Evolutionary conservation across 164 flowering plant species (phyloP).

Genomic region (Cinnamomum micranthum): DNA sequence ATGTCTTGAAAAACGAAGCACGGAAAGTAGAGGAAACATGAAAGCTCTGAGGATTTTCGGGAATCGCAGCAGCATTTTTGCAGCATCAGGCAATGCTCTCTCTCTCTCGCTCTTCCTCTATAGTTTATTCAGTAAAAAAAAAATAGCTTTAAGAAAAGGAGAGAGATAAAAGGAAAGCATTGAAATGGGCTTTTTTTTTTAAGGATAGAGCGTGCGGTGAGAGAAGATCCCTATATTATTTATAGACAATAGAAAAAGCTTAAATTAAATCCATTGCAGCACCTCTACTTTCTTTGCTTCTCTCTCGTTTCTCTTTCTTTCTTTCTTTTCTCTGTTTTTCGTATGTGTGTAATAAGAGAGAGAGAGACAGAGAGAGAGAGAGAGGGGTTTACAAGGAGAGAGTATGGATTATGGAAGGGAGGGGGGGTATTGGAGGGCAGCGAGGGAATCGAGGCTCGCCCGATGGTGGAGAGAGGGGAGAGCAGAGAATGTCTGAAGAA

Average conservation of each 20-base stretch:
- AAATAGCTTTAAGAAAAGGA: slow-evolving; percentile 10
- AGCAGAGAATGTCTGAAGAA: slow-evolving; percentile 16
- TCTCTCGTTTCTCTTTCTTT: not conserved
- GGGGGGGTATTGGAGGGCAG: not conserved
- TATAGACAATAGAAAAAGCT: slow-evolving; percentile 5
- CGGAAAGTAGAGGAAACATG: slow-evolving; percentile 1
- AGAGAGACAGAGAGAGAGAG: no score
- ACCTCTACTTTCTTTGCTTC: slow-evolving; percentile 14
- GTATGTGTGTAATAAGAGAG: not conserved
- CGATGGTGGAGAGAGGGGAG: slow-evolving; percentile 1
- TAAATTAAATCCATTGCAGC: slow-evolving; percentile 11
- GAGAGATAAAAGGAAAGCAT: slow-evolving; percentile 1
- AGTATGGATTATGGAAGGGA: not conserved
- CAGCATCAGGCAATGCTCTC: not conserved
- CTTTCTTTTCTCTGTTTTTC: not conserved
- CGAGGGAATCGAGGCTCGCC: not conserved
- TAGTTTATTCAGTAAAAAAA: slow-evolving; percentile 8
- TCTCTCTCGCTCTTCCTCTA: not conserved
- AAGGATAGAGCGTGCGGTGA: not conserved
- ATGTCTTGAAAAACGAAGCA: slow-evolving; percentile 3
- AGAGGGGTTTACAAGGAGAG: not conserved
- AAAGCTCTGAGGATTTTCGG: slow-evolving; percentile 11
- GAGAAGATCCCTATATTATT: slow-evolving; percentile 7
- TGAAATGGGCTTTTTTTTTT: not conserved
- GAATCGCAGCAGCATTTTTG: slow-evolving; percentile 5